phyloP scores from a whole-genome alignment of 192 early-diverging fungal species.

The Entrophospora sp. region DNA sequence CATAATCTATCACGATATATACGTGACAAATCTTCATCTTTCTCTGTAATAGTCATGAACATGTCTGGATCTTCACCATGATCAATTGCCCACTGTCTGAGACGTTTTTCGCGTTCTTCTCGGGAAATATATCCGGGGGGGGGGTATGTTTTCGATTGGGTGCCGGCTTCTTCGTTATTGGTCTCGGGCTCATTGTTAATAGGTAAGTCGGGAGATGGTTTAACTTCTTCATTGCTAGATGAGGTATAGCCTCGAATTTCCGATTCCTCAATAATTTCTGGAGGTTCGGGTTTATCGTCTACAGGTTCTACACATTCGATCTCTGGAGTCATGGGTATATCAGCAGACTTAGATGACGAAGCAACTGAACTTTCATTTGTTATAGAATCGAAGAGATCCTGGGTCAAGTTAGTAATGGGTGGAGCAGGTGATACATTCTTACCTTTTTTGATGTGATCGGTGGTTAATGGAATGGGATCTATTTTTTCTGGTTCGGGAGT shows the following conservation, averaged over 20 bases:
- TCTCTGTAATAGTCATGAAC: too few relatives aligned
- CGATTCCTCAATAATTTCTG: too few relatives aligned
- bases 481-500: background rate
- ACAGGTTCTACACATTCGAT: constrained; percentile 1
- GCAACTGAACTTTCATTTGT: background rate
- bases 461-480: background rate
- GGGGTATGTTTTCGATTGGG: background rate
- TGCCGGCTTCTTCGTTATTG: background rate
- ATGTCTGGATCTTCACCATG: too few relatives aligned
- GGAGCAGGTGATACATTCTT: background rate
- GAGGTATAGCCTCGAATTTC: background rate
- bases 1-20: too few relatives aligned
- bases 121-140: background rate
- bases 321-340: background rate
- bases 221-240: background rate
- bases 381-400: constrained; percentile 1
- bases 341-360: constrained; percentile 2
- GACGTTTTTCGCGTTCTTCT: background rate
- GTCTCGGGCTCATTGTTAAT: background rate
- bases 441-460: background rate
- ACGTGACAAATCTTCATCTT: too few relatives aligned
- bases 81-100: background rate
- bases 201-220: background rate
- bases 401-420: constrained; percentile 2
- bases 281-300: background rate